Base-by-base conservation (phyloP, 2,329 filamentous ascomycete genomes). In the Nigrospora sphaerica region DNA sequence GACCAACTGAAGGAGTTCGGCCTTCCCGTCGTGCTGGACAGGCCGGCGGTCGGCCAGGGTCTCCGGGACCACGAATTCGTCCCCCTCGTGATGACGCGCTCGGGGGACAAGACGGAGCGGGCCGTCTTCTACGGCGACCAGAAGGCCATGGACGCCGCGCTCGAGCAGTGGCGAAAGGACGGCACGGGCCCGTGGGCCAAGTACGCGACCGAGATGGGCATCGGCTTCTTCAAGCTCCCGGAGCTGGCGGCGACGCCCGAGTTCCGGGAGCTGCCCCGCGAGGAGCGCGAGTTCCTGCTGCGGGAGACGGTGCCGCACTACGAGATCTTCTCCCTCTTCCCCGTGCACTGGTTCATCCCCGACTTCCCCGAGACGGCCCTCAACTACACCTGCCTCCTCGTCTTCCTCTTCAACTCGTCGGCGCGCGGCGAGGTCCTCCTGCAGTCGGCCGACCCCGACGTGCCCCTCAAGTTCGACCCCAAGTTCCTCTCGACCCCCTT, bases 391-490 rank as follows among this genome's bases (percentile, higher is more conserved):
- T 68, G 63, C 31, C 49, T 77, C 4, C 49, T 69, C 0, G 65
- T 73, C 1, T 76, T 78, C 50, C 51, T 73, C 17, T 74, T 75
- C 62, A 78, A 83, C 54, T 67, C 73, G 1, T 75, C 81, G 57
- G 70, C 67, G 18, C 62, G 62, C 35, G 80, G 80, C 14, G 66
- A 69, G 28, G 71, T 79, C 0, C 72, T 63, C 0, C 67, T 85
- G 4, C 68, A 73, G 41, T 81, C 77, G 0, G 58, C 73, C 0
- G 68, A 82, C 47, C 73, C 77, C 0, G 54, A 61, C 1, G 71
- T 67, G 3, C 73, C 77, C 9, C 70, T 80, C 0, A 55, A 66
- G 3, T 75, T 80, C 54, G 69, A 82, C 50, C 71, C 78, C 1
- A 73, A 71, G 23, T 77, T 74, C 56, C 62, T 81, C 1, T 62